Evolutionary conservation across 2,329 filamentous ascomycete species (phyloP), one percentile per base, ranked within the genome.

Genomic region (Ophiostoma quercus): DNA sequence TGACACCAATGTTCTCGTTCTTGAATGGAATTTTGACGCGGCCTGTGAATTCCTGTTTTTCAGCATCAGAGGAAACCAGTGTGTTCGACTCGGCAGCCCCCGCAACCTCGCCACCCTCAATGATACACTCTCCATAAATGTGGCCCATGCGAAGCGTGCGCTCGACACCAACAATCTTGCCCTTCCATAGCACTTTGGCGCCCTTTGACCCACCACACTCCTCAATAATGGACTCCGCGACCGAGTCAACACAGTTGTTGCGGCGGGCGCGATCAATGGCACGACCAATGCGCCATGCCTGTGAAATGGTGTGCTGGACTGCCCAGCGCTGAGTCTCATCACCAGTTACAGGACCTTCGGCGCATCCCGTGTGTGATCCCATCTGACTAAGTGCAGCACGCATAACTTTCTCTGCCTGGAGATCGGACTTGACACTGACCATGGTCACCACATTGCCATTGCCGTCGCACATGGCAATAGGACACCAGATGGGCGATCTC

Each of bases 111-210:
- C 79, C 78, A 2, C 82, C 82, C 70, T 86, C 81, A 68, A 89
- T 84, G 29, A 84, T 81, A 71, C 85, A 84, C 75, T 87, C 85
- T 11, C 87, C 87, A 73, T 88, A 87, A 11, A 84, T 81, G 73
- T 89, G 84, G 0, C 87, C 86, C 74, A 83, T 84, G 72, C 82
- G 82, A 60, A 88, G 75, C 0, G 81, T 81, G 54, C 86, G 79
- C 75, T 88, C 84, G 0, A 89, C 87, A 1, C 82, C 82, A 25
- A 87, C 81, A 72, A 90, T 88, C 78, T 90, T 90, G 37, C 88
- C 87, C 70, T 84, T 82, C 79, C 85, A 89, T n/a, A 90, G 74
- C 9, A 89, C 82, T 71, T 81, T 84, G 1, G 84, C 87, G 0
- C 82, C 81, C 4, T 79, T 79, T 0, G 78, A 74, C 0, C 86